Evolutionary conservation across 1,284 basidiomycete species (phyloP), one percentile per base, ranked within the genome.

Genomic region (Naganishia liquefaciens): DNA sequence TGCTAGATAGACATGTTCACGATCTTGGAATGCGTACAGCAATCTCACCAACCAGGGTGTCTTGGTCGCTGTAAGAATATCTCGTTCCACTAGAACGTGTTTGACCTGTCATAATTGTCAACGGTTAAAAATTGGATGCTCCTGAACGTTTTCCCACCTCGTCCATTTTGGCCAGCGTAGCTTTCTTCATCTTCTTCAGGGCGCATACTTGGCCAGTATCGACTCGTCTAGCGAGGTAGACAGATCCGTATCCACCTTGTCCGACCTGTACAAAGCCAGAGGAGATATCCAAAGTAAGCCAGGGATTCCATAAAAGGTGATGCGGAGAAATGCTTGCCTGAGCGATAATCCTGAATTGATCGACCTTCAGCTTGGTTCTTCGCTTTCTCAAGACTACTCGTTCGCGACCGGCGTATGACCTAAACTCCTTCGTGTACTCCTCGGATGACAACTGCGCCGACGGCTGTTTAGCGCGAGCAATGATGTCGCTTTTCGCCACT

Each of bases 221-320:
- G 70, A 75, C 89, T 76, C 95, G 95, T 52, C 93, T 82, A 4
- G 94, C 93, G 47, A 97, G 82, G 76, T 89, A 97, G 33, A 97
- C 93, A 70, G 96, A 93, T 10, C 94, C 94, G 79, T 96, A 97
- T 1, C 93, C 93, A 23, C 93, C 94, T 80, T 97, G 94, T 2
- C 94, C 93, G 55, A 97, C 91, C 75, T 70, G 52, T 27, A 11
- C 2, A 51, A 51, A 23, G 5, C 23, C 30, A 19, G n/a, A 52
- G 3, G n/a, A n/a, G 17, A 28, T 21, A 19, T 40, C 9, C 25
- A 21, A 44, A 42, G 11, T 30, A 54, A n/a, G 28, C 19, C 42
- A n/a, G 42, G 33, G 13, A 7, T 7, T 37, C 6, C 33, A 37
- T 1, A 37, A 13, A 37, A 37, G 33, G 10, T 10, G 33, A 37